Conservation (phyloP, 2,329 filamentous ascomycete species). For the Ophiosphaerella herpotricha region DNA sequence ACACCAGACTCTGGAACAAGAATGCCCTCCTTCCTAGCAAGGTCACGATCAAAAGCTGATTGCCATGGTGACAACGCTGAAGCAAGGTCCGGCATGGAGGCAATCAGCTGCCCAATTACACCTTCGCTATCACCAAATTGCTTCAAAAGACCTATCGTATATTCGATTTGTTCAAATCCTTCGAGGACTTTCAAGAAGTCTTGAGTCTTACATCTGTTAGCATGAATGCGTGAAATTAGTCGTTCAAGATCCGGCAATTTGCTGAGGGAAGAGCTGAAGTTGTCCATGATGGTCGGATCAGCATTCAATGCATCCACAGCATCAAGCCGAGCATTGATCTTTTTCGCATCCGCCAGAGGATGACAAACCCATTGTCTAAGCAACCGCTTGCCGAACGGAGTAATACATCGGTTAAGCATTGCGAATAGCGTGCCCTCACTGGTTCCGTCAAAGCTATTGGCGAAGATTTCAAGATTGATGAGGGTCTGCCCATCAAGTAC, state of each 20-base stretch:
- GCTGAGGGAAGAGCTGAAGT: slow-evolving; percentile 84
- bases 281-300: slow-evolving; percentile 77
- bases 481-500: slow-evolving; percentile 94
- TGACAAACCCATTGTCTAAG: slow-evolving; percentile 98
- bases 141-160: slow-evolving; percentile 80
- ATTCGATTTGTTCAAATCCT: slow-evolving; percentile 97
- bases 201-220: slow-evolving; percentile 83
- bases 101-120: slow-evolving; percentile 80
- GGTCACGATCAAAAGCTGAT: slow-evolving; percentile 82
- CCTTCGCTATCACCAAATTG: slow-evolving; percentile 77
- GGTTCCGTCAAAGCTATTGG: slow-evolving; percentile 88
- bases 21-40: slow-evolving; percentile 77
- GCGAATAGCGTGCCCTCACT: slow-evolving; percentile 85
- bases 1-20: slow-evolving; percentile 85
- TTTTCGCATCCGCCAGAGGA: slow-evolving; percentile 80
- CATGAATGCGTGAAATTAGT: slow-evolving; percentile 91
- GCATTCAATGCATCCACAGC: slow-evolving; percentile 92
- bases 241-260: slow-evolving; percentile 95
- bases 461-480: slow-evolving; percentile 96
- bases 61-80: slow-evolving; percentile 82
- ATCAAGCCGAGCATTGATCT: slow-evolving; percentile 92
- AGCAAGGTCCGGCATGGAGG: slow-evolving; percentile 82
- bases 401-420: slow-evolving; percentile 91
- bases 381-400: slow-evolving; percentile 93
- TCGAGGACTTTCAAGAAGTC: slow-evolving; percentile 94